Conservation (phyloP, 2,329 filamentous ascomycete species). For the Epichloe coenophiala region DNA sequence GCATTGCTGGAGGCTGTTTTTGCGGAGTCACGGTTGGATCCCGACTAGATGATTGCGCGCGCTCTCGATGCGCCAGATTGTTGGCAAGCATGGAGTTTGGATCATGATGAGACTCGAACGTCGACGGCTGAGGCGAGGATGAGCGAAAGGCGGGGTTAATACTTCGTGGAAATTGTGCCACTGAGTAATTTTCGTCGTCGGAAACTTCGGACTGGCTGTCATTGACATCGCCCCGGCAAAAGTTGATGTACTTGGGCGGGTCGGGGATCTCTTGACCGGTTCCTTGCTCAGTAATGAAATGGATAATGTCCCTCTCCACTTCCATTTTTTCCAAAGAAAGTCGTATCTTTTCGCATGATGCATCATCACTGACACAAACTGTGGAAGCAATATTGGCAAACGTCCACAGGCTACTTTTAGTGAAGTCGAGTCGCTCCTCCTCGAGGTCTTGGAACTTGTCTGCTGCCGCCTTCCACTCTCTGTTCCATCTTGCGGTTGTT, state of each 20-base stretch:
- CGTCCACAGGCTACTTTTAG: constrained; percentile 94
- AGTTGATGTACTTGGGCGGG: constrained; percentile 96
- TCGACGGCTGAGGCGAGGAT: constrained; percentile 92
- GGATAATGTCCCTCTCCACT: constrained; percentile 84
- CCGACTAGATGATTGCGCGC: constrained; percentile 28
- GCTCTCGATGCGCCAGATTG: constrained; percentile 49
- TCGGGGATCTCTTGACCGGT: constrained; percentile 97
- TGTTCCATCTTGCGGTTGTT: constrained; percentile 89
- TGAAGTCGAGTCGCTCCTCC: constrained; percentile 92
- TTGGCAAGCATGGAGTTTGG: constrained; percentile 60
- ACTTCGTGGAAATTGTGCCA: constrained; percentile 87
- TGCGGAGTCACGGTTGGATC: constrained; percentile 41
- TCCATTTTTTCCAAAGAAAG: constrained; percentile 89
- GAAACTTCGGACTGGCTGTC: constrained; percentile 73
- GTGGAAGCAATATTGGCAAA: constrained; percentile 97
- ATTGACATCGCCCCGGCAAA: constrained; percentile 74
- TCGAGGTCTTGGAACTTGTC: constrained; percentile 99
- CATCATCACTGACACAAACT: constrained; percentile 93
- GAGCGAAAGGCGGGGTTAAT: constrained; percentile 93
- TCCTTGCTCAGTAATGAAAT: constrained; percentile 77
- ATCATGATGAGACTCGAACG: constrained; percentile 84
- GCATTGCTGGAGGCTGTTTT: constrained; percentile 16
- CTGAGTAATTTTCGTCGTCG: constrained; percentile 81
- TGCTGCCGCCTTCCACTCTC: constrained; percentile 95
- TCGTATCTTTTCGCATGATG: constrained; percentile 91